These are phyloP conservation scores for Oryza glaberrima DNA, from an alignment of 176 grass and related monocot species.

Conservation along the genomic window DNA sequence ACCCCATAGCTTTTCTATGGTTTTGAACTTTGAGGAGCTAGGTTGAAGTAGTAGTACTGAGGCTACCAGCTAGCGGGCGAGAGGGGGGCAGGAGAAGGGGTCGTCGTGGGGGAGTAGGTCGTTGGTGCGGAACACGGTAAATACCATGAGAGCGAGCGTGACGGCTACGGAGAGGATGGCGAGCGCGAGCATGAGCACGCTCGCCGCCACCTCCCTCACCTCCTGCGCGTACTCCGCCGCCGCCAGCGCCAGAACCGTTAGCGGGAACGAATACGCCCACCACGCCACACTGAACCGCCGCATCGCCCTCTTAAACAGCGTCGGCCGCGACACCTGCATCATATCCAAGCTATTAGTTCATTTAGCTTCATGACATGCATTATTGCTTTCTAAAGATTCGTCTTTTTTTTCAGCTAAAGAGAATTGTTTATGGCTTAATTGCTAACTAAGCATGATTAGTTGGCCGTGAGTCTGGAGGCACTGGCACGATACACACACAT, in stretches of 20 bases:
- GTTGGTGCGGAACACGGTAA: constrained; percentile 62
- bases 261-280: constrained; percentile 95
- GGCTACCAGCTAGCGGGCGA: neutral
- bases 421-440: neutral
- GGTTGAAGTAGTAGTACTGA: no score
- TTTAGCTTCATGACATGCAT: neutral
- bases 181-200: constrained; percentile 71
- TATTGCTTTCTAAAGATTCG: neutral
- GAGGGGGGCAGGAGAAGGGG: constrained; percentile 42
- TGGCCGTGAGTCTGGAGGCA: constrained; percentile 24
- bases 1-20: neutral
- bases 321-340: constrained; percentile 64
- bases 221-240: constrained; percentile 70
- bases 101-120: constrained; percentile 78
- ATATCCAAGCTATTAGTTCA: no score
- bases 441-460: neutral
- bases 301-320: constrained; percentile 75
- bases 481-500: neutral
- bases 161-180: constrained; percentile 69
- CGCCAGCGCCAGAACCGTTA: constrained; percentile 70
- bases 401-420: neutral
- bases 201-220: constrained; percentile 54
- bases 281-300: constrained; percentile 80
- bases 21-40: no score
- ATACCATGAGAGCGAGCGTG: constrained; percentile 70